These are phyloP conservation scores for Capillidium heterosporum DNA, from an alignment of 371 early-diverging fungal species.

Conservation along the genomic window DNA sequence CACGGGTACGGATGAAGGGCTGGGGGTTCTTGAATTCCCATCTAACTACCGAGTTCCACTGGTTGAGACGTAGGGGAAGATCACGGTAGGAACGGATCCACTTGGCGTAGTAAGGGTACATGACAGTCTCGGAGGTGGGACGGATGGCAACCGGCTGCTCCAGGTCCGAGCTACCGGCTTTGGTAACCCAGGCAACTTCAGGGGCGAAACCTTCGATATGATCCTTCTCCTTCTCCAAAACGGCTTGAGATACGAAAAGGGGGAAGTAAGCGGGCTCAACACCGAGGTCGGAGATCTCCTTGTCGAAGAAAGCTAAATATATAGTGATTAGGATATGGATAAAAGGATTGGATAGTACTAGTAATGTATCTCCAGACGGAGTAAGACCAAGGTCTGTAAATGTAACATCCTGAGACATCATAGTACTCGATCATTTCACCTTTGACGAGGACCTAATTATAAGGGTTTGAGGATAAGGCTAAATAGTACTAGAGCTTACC, in stretches of 20 bases:
- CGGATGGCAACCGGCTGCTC: conserved; percentile 98
- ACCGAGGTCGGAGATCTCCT: conserved; percentile 77
- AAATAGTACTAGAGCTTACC: conserved; percentile 19
- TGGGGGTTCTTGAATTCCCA: conserved; percentile 99
- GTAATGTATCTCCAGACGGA: conserved; percentile 96
- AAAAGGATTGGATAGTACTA: conserved; percentile 19
- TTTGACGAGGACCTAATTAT: conserved; percentile 49
- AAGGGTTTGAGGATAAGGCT: background rate
- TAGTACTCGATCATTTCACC: conserved; percentile 99
- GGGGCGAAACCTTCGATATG: conserved; percentile 99
- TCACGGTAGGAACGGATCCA: conserved; percentile 99
- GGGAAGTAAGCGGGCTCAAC: conserved; percentile 99
- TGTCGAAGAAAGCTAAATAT: conserved; percentile 69
- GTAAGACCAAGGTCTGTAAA: conserved; percentile 96
- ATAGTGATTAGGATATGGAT: background rate
- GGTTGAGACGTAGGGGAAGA: conserved; percentile 96
- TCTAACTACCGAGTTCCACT: conserved; percentile 99
- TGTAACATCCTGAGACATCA: conserved; percentile 98
- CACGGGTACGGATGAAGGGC: conserved; percentile 98
- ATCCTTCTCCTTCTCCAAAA: conserved; percentile 95
- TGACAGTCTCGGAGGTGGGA: conserved; percentile 99
- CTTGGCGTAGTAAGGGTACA: conserved; percentile 98
- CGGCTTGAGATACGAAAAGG: conserved; percentile 92
- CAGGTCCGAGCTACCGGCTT: conserved; percentile 84
- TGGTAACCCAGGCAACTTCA: conserved; percentile 99